Conservation (phyloP, 768 basidiomycete species). For the Termitomyces sp. region DNA sequence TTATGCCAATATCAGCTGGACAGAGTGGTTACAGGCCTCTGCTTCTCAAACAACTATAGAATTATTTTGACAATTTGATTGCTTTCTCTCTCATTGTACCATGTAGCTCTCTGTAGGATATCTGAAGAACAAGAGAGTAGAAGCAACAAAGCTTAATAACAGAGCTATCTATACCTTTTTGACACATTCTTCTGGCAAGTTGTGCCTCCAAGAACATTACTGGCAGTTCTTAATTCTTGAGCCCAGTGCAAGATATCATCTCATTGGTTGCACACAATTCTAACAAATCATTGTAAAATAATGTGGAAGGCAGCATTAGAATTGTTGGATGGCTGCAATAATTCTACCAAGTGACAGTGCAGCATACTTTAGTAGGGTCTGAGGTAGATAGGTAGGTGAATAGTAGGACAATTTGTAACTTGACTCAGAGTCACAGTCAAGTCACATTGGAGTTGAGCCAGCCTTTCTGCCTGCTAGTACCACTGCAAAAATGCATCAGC, state of each 20-base stretch:
- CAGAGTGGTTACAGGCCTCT: constrained; percentile 33
- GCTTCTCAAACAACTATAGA: constrained; percentile 35
- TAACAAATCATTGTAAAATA: constrained; percentile 50
- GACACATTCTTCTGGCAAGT: constrained; percentile 37
- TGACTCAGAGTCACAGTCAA: no score
- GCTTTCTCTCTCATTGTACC: constrained; percentile 48
- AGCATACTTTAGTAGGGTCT: no score
- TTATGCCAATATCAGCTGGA: constrained; percentile 42
- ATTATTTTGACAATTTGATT: constrained; percentile 35
- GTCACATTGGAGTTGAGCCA: no score
- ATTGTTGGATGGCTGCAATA: constrained; percentile 51
- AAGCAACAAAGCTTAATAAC: not conserved
- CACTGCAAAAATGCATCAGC: no score
- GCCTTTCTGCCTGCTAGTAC: no score
- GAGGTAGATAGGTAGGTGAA: no score
- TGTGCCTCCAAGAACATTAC: constrained; percentile 42
- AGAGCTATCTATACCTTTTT: constrained; percentile 40
- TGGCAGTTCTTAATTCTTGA: constrained; percentile 36
- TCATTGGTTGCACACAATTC: constrained; percentile 44
- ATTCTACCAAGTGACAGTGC: no score
- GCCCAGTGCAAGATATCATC: constrained; percentile 34
- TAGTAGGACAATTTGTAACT: no score
- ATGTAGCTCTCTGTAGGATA: constrained; percentile 40
- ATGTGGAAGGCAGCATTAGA: constrained; percentile 49
- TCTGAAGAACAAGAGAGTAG: not conserved